Base-by-base conservation (phyloP, 805 yeast species). In the Hanseniaspora clermontiae region DNA sequence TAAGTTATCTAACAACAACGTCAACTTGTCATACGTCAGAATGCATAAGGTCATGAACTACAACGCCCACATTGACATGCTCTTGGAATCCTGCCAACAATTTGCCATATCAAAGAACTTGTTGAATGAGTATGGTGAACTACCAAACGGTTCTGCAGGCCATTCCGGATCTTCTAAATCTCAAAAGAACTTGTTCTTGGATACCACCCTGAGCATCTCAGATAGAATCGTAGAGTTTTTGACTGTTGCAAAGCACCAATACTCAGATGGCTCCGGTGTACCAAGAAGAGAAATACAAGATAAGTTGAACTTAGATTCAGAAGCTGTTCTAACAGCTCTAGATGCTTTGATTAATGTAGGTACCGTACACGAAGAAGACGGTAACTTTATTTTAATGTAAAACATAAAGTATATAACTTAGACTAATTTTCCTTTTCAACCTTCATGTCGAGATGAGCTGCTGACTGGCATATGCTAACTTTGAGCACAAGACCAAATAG, bases 31-130 rank as follows among this genome's bases (percentile, higher is more conserved):
- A 63, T 78, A 81, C 60, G 81, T 87, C 20, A 75, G 77, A 3
- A 75, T 84, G 47, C 76, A 74, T 38, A 77, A 74, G 57, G 70
- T 86, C 27, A 72, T 70, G 5, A 85, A 83, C 64, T 83, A 77
- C 66, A 85, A 84, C 65, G 83, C 82, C 63, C 79, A 85, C 10
- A 64, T 82, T 32, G 80, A 84, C 61, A 93, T 85, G 68, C 77
- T 79, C 62, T 68, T 86, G 57, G 78, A 79, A 60, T 86, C 84
- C 4, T 78, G 84, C 55, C 74, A 77, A 59, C 72, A 75, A 51
- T 84, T 79, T 63, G 69, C 82, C 53, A 72, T 72, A 60, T 77
- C 80, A 4, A 81, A 77, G 60, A 82, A 84, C n/a, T 70, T 74
- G 66, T 31, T 53, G n/a, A 53, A 53, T 32, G 57, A 53, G 17